Conservation (phyloP, 352 stramenopile species). For the Pythium oligandrum region DNA sequence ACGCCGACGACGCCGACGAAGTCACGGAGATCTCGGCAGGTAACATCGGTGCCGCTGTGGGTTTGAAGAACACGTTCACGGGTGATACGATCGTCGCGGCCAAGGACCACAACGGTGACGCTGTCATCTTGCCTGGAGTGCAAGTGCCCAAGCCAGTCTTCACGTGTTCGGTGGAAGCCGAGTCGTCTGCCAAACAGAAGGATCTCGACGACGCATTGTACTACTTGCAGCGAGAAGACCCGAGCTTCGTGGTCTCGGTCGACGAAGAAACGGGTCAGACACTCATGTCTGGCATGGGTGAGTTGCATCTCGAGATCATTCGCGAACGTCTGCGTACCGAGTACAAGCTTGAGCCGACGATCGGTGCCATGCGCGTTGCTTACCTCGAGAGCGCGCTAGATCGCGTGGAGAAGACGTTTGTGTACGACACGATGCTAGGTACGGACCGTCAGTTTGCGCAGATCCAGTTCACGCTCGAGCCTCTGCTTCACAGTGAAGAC, state of each 20-base stretch:
- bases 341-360: constrained; percentile 82
- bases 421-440: constrained; percentile 61
- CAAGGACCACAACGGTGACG: constrained; percentile 34
- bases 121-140: constrained; percentile 51
- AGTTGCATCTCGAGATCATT: constrained; percentile 94
- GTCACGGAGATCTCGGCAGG: constrained; percentile 82
- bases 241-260: constrained; percentile 94
- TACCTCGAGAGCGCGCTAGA: constrained; percentile 86
- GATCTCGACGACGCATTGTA: constrained; percentile 83
- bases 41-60: constrained; percentile 90
- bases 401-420: constrained; percentile 30
- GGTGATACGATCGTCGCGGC: constrained; percentile 91
- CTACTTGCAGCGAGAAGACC: constrained; percentile 89
- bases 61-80: constrained; percentile 89
- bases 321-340: constrained; percentile 88
- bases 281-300: constrained; percentile 95
- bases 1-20: constrained; percentile 86
- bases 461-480: constrained; percentile 41
- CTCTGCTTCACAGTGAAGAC: constrained; percentile 26
- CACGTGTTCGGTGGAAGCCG: constrained; percentile 88
- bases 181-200: constrained; percentile 81
- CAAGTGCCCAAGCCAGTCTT: constrained; percentile 85
- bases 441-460: constrained; percentile 74
- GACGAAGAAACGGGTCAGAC: constrained; percentile 97
- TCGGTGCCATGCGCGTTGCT: constrained; percentile 86